Evolutionary conservation across 768 basidiomycete species (phyloP), one percentile per base, ranked within the genome.

Genomic region (Leccinum boreale): DNA sequence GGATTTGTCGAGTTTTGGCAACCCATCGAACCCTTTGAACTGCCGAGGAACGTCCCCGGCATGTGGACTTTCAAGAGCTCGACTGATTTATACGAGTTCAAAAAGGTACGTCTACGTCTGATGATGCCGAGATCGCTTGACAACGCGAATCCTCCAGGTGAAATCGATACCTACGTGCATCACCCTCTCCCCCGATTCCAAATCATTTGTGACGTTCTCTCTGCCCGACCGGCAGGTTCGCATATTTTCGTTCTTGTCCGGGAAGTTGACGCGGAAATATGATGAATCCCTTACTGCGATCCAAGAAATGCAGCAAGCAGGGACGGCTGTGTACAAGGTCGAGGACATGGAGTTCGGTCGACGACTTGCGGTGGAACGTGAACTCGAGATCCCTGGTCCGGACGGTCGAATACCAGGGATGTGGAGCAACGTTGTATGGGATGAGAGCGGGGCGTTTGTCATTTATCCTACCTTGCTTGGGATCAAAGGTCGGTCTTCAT

Each of bases 321-420:
- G 94, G 1, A 97, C 97, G 4, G 89, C 92, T 0, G 83, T 92
- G 19, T 92, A 89, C 74, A 89, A 85, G 65, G 85, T 98, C 17
- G 97, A 99, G 54, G 94, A 98, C 74, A 99, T 99, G 97, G 97
- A 99, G 72, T 98, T 99, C 67, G 94, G 96, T n/a, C 80, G 96
- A 56, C 82, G 96, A n/a, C 77, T 98, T 60, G 96, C 96, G 4
- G 79, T 87, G 29, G 97, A 99, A 72, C 80, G 91, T 60, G 97
- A 98, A 67, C 74, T 99, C 45, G 94, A 98, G 74, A 75, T 89
- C 55, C 85, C 88, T 36, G 88, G 86, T 12, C 84, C 85, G 4
- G 90, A 91, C 67, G 87, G 87, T 28, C 79, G 77, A 53, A 77
- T 83, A 57, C 88, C 85, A 53, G 90, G 86, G 23, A 83, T 85